phyloP scores from a whole-genome alignment of 495 filamentous ascomycete species.

The Aspergillus bertholletiae region DNA sequence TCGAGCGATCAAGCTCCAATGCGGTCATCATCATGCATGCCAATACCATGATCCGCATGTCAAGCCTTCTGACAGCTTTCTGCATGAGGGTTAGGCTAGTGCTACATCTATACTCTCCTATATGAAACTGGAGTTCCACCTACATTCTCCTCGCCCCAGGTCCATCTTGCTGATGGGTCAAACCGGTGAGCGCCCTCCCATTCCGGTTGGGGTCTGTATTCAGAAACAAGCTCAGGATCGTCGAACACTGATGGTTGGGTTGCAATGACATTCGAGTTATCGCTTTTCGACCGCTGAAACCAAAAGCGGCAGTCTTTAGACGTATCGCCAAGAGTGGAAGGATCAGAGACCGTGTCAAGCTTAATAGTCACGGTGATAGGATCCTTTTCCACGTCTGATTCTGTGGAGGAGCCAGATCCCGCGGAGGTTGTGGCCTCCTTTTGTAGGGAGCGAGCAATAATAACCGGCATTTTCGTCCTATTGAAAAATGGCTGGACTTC shows the following conservation, averaged over 20 bases:
- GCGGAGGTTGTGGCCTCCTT: background rate
- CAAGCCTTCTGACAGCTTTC: constrained; percentile 34
- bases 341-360: background rate
- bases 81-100: no score
- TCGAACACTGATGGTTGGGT: constrained; percentile 54
- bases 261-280: constrained; percentile 50
- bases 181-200: constrained; percentile 53
- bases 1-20: constrained; percentile 16
- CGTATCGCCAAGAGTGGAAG: constrained; percentile 15
- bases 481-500: background rate
- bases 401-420: background rate
- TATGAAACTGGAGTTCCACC: no score
- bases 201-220: constrained; percentile 48
- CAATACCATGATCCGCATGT: constrained; percentile 50
- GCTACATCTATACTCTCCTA: no score
- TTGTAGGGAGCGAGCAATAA: constrained; percentile 3
- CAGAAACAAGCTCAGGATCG: constrained; percentile 43
- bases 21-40: constrained; percentile 40
- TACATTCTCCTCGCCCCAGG: constrained; percentile 43
- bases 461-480: constrained; percentile 5
- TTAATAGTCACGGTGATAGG: background rate
- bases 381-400: constrained; percentile 8
- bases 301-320: constrained; percentile 19
- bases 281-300: constrained; percentile 21
- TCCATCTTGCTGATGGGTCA: constrained; percentile 50